phyloP scores from a whole-genome alignment of 176 grass and related monocot genomes.

The Pharus latifolius region DNA sequence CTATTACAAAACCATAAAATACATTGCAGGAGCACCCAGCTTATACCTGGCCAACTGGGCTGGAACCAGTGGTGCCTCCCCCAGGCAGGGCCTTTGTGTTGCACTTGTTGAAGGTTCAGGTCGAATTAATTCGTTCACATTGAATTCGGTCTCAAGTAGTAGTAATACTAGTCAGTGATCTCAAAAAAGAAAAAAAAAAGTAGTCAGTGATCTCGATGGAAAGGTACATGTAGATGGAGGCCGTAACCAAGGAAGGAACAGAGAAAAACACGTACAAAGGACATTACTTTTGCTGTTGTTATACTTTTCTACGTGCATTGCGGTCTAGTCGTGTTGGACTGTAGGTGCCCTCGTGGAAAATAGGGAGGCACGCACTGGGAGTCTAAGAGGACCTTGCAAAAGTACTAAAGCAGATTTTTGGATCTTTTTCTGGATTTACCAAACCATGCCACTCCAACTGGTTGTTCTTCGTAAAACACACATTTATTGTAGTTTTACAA shows the following conservation, averaged over 20 bases:
- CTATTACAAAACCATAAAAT: too few species aligned
- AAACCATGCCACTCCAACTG: conserved; percentile 1
- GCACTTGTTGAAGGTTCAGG: background rate
- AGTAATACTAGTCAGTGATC: conserved; percentile 21
- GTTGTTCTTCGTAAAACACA: conserved; percentile 9
- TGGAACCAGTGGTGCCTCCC: conserved; percentile 42
- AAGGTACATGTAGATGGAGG: background rate
- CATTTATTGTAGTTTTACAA: too few species aligned
- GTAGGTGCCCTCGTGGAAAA: conserved; percentile 3
- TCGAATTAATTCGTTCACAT: conserved; percentile 23
- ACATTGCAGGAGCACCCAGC: too few species aligned
- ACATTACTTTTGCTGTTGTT: too few species aligned
- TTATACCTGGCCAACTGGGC: too few species aligned
- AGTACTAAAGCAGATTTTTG: background rate
- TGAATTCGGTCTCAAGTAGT: background rate
- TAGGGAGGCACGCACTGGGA: background rate
- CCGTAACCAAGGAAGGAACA: conserved; percentile 10
- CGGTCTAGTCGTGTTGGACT: too few species aligned
- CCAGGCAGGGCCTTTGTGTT: background rate
- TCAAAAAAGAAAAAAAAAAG: too few species aligned
- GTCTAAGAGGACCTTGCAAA: background rate
- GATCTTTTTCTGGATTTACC: background rate
- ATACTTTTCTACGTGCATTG: too few species aligned
- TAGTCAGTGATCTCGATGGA: conserved; percentile 16
- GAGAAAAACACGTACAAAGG: background rate